A percentile compares a stretch with the other conserved stretches of the same genome.
Evolutionary conservation across 768 basidiomycete genomes (phyloP).

Genomic region (Lactarius indigo): DNA sequence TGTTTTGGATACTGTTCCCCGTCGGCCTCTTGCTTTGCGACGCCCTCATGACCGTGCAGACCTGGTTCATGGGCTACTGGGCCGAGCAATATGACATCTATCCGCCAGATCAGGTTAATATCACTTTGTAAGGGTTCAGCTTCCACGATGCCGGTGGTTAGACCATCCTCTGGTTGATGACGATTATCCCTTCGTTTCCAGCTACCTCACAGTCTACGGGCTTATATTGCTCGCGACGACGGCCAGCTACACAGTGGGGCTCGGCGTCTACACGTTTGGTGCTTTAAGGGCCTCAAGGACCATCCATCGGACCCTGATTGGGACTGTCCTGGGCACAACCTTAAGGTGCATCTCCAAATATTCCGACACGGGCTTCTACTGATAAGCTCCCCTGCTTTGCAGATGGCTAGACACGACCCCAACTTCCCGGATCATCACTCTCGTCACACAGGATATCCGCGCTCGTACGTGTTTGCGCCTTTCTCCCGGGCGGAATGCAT

Average conservation of each 20-base stretch:
- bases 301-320: conserved; percentile 51
- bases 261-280: conserved; percentile 44
- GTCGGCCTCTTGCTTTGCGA: too few species aligned
- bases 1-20: too few species aligned
- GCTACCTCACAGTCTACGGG: conserved; percentile 47
- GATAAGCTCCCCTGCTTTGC: background rate
- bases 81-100: too few species aligned
- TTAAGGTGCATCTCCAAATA: too few species aligned
- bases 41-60: too few species aligned
- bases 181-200: conserved; percentile 24
- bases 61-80: too few species aligned
- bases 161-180: background rate
- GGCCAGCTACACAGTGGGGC: conserved; percentile 35
- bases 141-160: background rate
- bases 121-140: conserved; percentile 32
- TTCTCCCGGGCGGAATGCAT: background rate
- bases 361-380: too few species aligned
- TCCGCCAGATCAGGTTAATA: conserved; percentile 36
- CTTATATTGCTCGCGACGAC: conserved; percentile 35
- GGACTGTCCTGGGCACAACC: conserved; percentile 50
- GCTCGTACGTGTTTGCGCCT: conserved; percentile 26
- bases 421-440: conserved; percentile 55
- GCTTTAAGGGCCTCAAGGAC: conserved; percentile 48
- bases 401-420: conserved; percentile 52
- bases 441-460: conserved; percentile 64